Conservation (phyloP, 352 stramenopile genomes). For the Globisporangium lucens region DNA sequence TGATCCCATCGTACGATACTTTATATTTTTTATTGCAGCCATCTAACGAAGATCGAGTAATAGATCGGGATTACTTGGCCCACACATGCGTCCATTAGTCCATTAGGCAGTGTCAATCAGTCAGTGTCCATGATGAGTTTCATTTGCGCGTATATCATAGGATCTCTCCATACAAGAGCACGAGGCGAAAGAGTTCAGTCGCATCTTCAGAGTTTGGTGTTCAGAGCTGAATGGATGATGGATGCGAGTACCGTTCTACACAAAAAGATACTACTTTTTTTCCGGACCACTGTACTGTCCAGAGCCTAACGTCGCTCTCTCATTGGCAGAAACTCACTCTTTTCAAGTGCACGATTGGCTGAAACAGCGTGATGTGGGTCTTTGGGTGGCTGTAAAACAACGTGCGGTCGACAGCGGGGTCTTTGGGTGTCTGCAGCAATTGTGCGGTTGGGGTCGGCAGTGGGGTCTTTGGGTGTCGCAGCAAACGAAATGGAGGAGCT, state of each 20-base stretch:
- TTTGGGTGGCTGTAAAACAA: not conserved
- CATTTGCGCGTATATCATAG: not conserved
- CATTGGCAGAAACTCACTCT: not conserved
- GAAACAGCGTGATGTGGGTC: not conserved
- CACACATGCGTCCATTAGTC: not conserved
- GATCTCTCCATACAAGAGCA: not conserved
- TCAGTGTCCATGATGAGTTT: not conserved
- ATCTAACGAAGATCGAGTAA: not conserved
- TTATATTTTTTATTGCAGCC: conserved; percentile 9
- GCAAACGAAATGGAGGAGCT: not conserved
- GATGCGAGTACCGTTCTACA: not conserved
- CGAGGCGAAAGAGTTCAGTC: conserved; percentile 3
- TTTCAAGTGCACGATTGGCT: not conserved
- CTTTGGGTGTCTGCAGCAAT: not conserved
- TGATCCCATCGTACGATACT: not conserved
- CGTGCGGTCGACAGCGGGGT: not conserved
- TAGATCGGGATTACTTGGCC: not conserved
- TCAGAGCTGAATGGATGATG: not conserved
- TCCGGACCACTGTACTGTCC: not conserved
- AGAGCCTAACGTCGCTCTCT: not conserved
- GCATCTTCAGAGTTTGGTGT: not conserved
- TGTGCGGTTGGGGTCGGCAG: too few species aligned
- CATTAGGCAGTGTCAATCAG: too few species aligned
- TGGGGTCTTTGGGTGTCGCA: not conserved
- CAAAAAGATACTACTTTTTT: not conserved